phyloP scores from a whole-genome alignment of 106 monocot species.

The Hemerocallis citrina region DNA sequence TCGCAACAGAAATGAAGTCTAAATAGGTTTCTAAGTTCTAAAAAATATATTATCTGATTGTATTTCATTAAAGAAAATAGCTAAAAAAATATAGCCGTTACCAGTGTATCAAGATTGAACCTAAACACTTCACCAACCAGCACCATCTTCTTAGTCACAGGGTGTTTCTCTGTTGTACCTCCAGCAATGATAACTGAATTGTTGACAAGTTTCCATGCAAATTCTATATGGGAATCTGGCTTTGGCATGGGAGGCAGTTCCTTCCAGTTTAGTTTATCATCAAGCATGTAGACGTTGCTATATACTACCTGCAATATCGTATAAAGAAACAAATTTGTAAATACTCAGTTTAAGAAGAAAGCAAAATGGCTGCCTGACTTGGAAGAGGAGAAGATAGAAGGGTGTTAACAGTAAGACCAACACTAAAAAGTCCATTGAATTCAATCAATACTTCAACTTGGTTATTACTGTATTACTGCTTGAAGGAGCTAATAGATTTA shows the following conservation, averaged over 20 bases:
- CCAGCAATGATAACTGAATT: conserved; percentile 85
- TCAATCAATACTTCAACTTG: too few relatives aligned
- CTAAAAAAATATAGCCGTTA: background rate
- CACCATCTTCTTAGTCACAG: conserved; percentile 85
- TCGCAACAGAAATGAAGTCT: background rate
- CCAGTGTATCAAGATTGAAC: conserved; percentile 41
- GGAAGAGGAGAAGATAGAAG: too few relatives aligned
- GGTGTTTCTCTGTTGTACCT: conserved; percentile 86
- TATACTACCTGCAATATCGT: conserved; percentile 62
- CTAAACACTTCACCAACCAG: conserved; percentile 85
- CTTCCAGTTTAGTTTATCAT: conserved; percentile 54
- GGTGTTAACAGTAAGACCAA: too few relatives aligned
- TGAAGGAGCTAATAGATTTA: too few relatives aligned
- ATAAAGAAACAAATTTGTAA: background rate
- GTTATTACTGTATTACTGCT: too few relatives aligned
- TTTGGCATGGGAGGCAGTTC: conserved; percentile 87
- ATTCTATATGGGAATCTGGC: conserved; percentile 93
- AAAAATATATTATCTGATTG: background rate
- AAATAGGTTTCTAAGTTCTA: too few relatives aligned
- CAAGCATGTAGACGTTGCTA: conserved; percentile 85
- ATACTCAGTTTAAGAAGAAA: background rate
- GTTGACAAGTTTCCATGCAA: conserved; percentile 84
- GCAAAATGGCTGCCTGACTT: too few relatives aligned
- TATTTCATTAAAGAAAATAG: background rate
- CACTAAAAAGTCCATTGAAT: too few relatives aligned